Evolutionary conservation across 139 green algal species (phyloP).

Genomic region (Ostreobium quekettii): DNA sequence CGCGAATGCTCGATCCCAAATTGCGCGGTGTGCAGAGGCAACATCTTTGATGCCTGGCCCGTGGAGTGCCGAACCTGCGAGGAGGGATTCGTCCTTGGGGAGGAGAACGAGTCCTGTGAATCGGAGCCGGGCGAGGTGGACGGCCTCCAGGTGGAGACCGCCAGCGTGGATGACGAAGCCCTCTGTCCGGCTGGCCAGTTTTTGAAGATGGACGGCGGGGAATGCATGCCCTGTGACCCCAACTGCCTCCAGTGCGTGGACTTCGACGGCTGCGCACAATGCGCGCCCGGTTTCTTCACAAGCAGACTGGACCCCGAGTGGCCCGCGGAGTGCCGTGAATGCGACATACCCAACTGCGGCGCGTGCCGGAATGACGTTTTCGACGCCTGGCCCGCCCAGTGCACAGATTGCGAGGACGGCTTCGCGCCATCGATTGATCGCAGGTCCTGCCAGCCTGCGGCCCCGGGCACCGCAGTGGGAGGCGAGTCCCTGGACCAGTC

Average conservation of each 20-base stretch:
- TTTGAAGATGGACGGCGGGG: background rate
- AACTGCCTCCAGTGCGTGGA: background rate
- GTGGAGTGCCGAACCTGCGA: background rate
- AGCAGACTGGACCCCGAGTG: background rate
- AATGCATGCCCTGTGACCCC: background rate
- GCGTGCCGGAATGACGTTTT: background rate
- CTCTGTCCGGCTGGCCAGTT: too few species aligned
- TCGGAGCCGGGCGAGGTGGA: too few species aligned
- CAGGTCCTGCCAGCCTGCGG: too few species aligned
- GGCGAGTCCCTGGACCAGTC: too few species aligned
- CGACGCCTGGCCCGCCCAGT: background rate
- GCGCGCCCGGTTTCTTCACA: background rate
- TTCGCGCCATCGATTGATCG: too few species aligned
- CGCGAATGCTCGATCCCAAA: background rate
- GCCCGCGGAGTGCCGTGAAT: background rate
- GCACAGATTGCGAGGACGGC: background rate
- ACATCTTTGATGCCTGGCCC: background rate
- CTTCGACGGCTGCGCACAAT: background rate
- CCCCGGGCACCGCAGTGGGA: too few species aligned
- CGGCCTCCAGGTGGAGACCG: too few species aligned
- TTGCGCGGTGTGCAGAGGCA: background rate
- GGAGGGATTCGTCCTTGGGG: background rate
- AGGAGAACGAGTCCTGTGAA: too few species aligned
- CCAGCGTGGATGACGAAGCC: too few species aligned
- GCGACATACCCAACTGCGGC: background rate